Conservation (phyloP, 257 asterid genomes). For the Lantana camara region DNA sequence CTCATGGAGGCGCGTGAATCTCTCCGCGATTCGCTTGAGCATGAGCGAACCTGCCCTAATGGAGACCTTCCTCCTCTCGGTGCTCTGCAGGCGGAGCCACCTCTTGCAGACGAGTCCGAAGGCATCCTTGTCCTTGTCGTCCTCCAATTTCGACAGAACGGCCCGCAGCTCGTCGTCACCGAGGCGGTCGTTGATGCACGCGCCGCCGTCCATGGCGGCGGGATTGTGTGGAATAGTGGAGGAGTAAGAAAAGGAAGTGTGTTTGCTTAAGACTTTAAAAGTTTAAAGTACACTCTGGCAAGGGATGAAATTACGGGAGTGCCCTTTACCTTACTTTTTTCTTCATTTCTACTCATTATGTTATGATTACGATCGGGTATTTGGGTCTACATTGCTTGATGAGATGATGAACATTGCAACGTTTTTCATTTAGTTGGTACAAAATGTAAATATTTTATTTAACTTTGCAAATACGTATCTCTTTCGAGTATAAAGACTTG, state of each 20-base stretch:
- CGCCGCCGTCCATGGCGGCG: conserved; percentile 36
- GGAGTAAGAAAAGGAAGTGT: not conserved
- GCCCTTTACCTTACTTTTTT: too few relatives aligned
- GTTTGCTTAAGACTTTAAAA: too few relatives aligned
- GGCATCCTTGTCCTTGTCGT: conserved; percentile 66
- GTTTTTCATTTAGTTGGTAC: too few relatives aligned
- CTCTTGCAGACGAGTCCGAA: conserved; percentile 94
- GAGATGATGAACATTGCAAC: too few relatives aligned
- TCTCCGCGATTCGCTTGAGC: conserved; percentile 73
- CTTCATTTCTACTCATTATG: too few relatives aligned
- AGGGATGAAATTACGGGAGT: too few relatives aligned
- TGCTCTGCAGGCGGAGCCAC: conserved; percentile 90
- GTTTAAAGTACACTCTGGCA: too few relatives aligned
- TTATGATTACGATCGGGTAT: too few relatives aligned
- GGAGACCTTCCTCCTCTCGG: conserved; percentile 67
- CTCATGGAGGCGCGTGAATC: conserved; percentile 70
- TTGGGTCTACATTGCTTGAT: too few relatives aligned
- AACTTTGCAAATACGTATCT: too few relatives aligned
- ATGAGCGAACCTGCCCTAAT: conserved; percentile 97
- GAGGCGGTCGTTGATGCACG: conserved; percentile 60
- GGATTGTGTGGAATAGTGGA: conserved; percentile 22
- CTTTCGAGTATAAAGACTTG: too few relatives aligned
- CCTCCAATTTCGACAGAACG: conserved; percentile 49
- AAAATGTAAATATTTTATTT: too few relatives aligned
- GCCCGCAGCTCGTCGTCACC: conserved; percentile 88